Conservation (phyloP, 768 basidiomycete genomes). For the Collybia sp. region DNA sequence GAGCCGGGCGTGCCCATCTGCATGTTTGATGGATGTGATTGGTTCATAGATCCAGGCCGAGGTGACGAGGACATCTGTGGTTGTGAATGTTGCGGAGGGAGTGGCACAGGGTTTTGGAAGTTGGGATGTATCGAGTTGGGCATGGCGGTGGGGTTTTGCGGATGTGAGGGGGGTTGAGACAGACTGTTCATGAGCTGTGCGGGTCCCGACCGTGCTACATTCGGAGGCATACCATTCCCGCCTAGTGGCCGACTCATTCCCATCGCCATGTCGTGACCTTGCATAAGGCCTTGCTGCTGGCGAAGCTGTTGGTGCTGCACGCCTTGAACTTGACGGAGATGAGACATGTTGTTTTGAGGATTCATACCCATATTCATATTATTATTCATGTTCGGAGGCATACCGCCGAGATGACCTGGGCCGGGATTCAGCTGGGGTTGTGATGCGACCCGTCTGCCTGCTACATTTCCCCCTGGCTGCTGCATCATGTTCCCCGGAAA, state of each 20-base stretch:
- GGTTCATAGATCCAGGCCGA: constrained; percentile 31
- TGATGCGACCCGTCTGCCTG: constrained; percentile 50
- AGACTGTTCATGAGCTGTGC: constrained; percentile 45
- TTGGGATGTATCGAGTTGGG: constrained; percentile 13
- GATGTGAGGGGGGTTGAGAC: constrained; percentile 27
- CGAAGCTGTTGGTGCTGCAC: constrained; percentile 25
- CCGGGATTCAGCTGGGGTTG: constrained; percentile 46
- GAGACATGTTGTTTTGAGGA: constrained; percentile 36
- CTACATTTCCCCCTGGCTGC: constrained; percentile 26
- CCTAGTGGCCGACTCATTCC: constrained; percentile 32
- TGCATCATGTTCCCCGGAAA: constrained; percentile 39
- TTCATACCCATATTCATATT: constrained; percentile 39
- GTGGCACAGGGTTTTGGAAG: constrained; percentile 32
- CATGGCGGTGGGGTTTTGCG: constrained; percentile 17
- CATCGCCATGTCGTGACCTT: constrained; percentile 28
- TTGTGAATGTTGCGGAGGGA: constrained; percentile 32
- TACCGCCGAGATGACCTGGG: constrained; percentile 25
- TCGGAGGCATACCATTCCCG: constrained; percentile 36
- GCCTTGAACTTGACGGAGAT: constrained; percentile 24
- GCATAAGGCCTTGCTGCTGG: constrained; percentile 26
- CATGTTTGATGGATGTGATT: constrained; percentile 36
- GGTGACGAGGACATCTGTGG: constrained; percentile 37
- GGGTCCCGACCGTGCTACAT: constrained; percentile 37
- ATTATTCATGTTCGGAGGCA: constrained; percentile 28
- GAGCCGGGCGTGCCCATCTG: constrained; percentile 30